These are phyloP conservation scores for Macrotyloma uniflorum DNA, from an alignment of 306 rosid genomes.

Conservation along the genomic window DNA sequence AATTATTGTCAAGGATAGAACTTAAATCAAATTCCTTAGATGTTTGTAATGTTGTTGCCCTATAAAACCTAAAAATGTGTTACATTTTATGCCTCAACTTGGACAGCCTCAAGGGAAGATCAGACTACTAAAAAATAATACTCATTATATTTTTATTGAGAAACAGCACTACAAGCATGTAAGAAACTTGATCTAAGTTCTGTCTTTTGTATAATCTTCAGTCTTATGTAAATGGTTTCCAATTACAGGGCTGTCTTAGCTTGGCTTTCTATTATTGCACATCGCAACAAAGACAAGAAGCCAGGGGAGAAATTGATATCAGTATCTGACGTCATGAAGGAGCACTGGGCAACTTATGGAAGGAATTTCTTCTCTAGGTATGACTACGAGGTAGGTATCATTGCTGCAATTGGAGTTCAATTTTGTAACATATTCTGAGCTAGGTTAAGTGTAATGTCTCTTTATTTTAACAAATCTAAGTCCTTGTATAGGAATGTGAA, in stretches of 20 bases:
- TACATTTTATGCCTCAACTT: neutral
- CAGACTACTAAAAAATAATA: neutral
- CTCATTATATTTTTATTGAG: neutral
- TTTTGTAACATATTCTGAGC: slow-evolving; percentile 7
- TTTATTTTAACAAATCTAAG: slow-evolving; percentile 19
- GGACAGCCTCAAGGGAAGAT: neutral
- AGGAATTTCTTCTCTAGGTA: slow-evolving; percentile 95
- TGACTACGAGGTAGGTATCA: slow-evolving; percentile 77
- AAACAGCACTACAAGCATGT: neutral
- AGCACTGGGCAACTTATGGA: slow-evolving; percentile 94
- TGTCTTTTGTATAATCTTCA: neutral
- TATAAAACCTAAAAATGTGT: neutral
- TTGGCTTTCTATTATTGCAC: slow-evolving; percentile 93
- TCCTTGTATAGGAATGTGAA: slow-evolving; percentile 79
- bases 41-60: neutral
- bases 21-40: neutral
- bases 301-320: slow-evolving; percentile 79
- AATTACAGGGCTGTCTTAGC: slow-evolving; percentile 92
- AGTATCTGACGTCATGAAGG: slow-evolving; percentile 80
- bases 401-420: slow-evolving; percentile 20
- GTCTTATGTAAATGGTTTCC: slow-evolving; percentile 33
- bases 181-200: neutral
- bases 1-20: neutral
- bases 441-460: slow-evolving; percentile 28
- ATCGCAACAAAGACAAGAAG: slow-evolving; percentile 84